These are phyloP conservation scores for Aurantiochytrium sp. DNA, from an alignment of 108 stramenopile species.

Conservation along the genomic window DNA sequence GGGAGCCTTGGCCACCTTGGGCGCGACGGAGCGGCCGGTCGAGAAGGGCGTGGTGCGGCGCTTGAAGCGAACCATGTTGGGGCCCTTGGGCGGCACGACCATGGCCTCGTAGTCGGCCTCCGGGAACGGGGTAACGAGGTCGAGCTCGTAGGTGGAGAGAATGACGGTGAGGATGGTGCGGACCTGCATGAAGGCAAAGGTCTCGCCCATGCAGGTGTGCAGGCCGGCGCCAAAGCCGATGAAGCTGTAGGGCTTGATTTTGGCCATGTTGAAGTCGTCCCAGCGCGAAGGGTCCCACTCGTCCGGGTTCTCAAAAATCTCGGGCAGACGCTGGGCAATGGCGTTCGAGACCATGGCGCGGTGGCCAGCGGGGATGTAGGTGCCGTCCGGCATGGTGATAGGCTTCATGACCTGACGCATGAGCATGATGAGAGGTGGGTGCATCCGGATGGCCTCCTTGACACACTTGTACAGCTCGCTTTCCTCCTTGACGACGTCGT, in stretches of 20 bases:
- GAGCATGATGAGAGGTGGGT: conserved; percentile 95
- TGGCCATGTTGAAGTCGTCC: conserved; percentile 83
- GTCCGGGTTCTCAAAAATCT: conserved; percentile 82
- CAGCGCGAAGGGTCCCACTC: conserved; percentile 73
- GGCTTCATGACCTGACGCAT: conserved; percentile 84
- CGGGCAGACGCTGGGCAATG: conserved; percentile 81
- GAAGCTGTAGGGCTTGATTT: conserved; percentile 70
- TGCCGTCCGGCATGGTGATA: conserved; percentile 42
- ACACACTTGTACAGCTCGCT: conserved; percentile 79
- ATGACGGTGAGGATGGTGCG: conserved; percentile 93
- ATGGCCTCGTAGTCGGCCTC: conserved; percentile 89
- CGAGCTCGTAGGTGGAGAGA: conserved; percentile 83
- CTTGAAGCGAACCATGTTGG: conserved; percentile 75
- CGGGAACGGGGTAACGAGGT: conserved; percentile 72
- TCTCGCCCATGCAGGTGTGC: conserved; percentile 98
- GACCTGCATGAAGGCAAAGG: conserved; percentile 96
- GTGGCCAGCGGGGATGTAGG: conserved; percentile 80
- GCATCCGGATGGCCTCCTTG: conserved; percentile 89
- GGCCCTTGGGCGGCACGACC: conserved; percentile 98
- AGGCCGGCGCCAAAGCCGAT: conserved; percentile 96
- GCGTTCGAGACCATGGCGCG: conserved; percentile 84
- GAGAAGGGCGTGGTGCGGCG: conserved; percentile 33
- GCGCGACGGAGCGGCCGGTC: neutral
- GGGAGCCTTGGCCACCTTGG: neutral
- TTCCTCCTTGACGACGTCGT: conserved; percentile 77